These are phyloP conservation scores for Haplosporangium gracile DNA, from an alignment of 192 early-diverging fungal genomes.

Conservation along the genomic window DNA sequence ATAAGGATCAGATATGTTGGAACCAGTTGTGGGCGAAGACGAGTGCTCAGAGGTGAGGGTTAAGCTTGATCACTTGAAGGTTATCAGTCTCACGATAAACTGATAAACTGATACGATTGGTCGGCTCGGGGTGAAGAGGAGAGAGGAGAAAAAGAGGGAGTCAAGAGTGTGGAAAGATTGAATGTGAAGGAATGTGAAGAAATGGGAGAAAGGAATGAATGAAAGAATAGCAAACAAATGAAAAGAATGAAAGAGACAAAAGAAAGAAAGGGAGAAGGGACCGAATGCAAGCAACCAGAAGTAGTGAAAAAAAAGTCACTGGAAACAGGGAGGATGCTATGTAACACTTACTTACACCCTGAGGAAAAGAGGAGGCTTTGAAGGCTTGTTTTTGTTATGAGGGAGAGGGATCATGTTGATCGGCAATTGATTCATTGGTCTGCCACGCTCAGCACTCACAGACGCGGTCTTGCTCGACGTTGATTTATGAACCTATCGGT, in stretches of 20 bases:
- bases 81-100: not conserved
- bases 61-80: conserved; percentile 1
- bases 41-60: not conserved
- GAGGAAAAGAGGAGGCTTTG: no score
- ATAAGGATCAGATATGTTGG: not conserved
- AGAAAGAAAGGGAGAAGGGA: not conserved
- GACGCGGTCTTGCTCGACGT: no score
- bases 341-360: no score
- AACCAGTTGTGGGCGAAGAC: not conserved
- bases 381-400: no score
- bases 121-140: not conserved
- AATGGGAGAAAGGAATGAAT: not conserved
- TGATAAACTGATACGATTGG: not conserved
- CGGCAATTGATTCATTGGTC: no score
- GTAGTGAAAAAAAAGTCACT: not conserved
- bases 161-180: not conserved
- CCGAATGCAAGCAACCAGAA: not conserved
- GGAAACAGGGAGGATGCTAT: no score
- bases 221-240: not conserved
- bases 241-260: not conserved
- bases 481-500: no score
- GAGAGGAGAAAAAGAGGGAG: no score
- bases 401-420: no score
- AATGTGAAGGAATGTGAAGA: not conserved
- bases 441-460: no score